Evolutionary conservation across 208 protist genomes (phyloP).

Genomic region (Leishmania arabica): DNA sequence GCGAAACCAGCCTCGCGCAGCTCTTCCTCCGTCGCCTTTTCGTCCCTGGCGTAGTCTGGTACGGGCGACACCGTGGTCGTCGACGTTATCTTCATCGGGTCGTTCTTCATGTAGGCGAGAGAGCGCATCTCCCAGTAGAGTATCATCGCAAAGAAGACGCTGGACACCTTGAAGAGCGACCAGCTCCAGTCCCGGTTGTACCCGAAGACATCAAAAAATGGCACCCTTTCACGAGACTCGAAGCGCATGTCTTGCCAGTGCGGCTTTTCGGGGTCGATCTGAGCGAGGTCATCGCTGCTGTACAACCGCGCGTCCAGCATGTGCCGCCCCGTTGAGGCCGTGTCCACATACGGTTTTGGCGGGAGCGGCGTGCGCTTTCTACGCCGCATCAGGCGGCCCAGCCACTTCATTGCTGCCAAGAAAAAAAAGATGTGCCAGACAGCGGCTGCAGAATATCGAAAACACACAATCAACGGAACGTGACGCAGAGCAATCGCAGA

Average conservation of each 20-base stretch:
- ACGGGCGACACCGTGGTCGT: conserved; percentile 68
- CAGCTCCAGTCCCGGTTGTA: conserved; percentile 92
- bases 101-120: conserved; percentile 57
- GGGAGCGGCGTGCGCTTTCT: conserved; percentile 67
- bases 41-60: conserved; percentile 78
- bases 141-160: conserved; percentile 50
- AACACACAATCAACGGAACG: not conserved
- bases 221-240: conserved; percentile 72
- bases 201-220: conserved; percentile 89
- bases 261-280: conserved; percentile 87
- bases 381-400: conserved; percentile 45
- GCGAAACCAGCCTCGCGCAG: conserved; percentile 76
- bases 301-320: conserved; percentile 78
- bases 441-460: not conserved
- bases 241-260: conserved; percentile 89
- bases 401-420: conserved; percentile 62
- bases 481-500: not conserved
- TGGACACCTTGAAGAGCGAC: conserved; percentile 78
- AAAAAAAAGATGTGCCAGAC: not conserved
- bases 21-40: conserved; percentile 83
- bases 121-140: conserved; percentile 78
- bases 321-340: conserved; percentile 50
- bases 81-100: conserved; percentile 52
- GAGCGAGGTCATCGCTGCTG: conserved; percentile 59
- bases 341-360: conserved; percentile 90